Percentiles rank a stretch among this genome's conserved stretches.
phyloP scores from a whole-genome alignment of 352 stramenopile species.

The Globisporangium radiosum region DNA sequence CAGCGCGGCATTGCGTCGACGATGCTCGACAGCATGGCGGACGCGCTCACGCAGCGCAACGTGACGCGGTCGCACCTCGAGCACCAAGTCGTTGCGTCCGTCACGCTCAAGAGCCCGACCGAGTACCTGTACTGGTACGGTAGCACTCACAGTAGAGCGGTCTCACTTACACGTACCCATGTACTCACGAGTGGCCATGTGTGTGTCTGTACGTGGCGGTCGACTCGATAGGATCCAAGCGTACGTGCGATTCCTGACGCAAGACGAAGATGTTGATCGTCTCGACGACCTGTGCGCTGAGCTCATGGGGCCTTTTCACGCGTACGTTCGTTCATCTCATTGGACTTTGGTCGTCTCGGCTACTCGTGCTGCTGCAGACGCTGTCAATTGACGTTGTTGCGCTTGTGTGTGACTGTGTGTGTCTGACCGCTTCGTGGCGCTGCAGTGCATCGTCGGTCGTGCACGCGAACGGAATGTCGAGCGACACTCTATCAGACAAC shows the following conservation, averaged over 20 bases:
- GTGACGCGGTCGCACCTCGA: conserved; percentile 80
- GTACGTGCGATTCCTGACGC: conserved; percentile 74
- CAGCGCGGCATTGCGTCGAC: conserved; percentile 57
- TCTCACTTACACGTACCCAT: too few species aligned
- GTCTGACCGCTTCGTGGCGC: background rate
- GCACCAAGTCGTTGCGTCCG: conserved; percentile 61
- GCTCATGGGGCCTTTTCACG: conserved; percentile 71
- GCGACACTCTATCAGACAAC: background rate
- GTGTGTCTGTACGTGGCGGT: too few species aligned
- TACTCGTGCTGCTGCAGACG: too few species aligned
- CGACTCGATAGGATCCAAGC: conserved; percentile 50
- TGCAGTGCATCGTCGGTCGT: background rate
- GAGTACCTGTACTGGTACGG: conserved; percentile 83
- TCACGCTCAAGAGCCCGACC: conserved; percentile 55
- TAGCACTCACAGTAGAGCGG: too few species aligned
- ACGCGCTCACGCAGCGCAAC: conserved; percentile 71
- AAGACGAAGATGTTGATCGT: conserved; percentile 70
- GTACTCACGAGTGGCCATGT: too few species aligned
- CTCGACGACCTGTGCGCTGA: conserved; percentile 75
- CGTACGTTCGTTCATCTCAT: conserved; percentile 18
- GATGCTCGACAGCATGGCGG: conserved; percentile 67
- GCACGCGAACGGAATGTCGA: background rate
- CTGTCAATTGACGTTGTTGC: too few species aligned
- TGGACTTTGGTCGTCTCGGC: too few species aligned
- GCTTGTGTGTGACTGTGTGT: too few species aligned